Conservation (phyloP, 331 rosid species). For the Cucumis variabilis region DNA sequence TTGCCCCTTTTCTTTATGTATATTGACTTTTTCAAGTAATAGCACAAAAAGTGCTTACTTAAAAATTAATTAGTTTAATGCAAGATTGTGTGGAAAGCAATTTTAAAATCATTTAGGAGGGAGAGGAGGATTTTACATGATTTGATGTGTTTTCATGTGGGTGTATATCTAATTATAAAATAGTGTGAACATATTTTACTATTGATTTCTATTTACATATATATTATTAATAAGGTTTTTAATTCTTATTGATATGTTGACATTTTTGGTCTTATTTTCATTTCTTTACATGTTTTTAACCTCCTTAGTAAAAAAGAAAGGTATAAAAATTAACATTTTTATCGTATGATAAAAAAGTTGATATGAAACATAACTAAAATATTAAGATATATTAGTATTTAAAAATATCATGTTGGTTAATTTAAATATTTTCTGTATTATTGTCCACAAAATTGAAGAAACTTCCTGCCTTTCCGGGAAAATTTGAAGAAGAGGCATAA, state of each 20-base stretch:
- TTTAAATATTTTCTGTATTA: no score
- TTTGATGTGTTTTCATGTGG: background rate
- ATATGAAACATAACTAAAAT: no score
- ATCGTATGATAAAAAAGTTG: no score
- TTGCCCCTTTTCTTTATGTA: background rate
- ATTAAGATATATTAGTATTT: no score
- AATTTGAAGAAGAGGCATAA: no score
- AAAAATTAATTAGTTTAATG: background rate
- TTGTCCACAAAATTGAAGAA: background rate
- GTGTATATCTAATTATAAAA: background rate
- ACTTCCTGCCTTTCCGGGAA: background rate
- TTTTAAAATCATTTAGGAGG: no score
- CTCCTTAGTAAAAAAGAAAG: no score
- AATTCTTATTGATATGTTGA: no score
- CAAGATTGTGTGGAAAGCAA: slow-evolving; percentile 12
- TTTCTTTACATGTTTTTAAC: no score
- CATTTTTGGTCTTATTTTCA: no score
- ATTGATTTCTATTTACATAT: background rate
- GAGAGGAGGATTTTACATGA: background rate
- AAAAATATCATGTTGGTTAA: no score
- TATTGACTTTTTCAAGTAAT: background rate
- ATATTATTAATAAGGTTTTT: background rate
- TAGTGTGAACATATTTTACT: background rate
- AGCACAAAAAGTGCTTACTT: background rate
- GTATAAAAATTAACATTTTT: no score